Conservation (phyloP, 2,329 filamentous ascomycete species). For the Pestalotiopsis sp. region DNA sequence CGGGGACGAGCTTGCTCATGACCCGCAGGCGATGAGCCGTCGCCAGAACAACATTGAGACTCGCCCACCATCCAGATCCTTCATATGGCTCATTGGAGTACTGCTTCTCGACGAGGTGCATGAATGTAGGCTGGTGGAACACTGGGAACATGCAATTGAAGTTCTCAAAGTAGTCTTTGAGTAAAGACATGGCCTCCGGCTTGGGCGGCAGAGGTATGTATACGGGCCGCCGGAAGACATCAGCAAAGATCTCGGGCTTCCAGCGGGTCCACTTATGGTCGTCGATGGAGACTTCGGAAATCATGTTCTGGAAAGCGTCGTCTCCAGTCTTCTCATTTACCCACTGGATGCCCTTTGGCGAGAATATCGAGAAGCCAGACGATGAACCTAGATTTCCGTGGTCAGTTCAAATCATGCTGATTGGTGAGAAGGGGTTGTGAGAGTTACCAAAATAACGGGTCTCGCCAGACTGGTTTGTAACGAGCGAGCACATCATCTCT, state of each 20-base stretch:
- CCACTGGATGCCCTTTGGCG: slow-evolving; percentile 96
- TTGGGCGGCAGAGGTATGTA: slow-evolving; percentile 84
- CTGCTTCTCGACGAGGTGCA: slow-evolving; percentile 93
- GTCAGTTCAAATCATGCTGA: not conserved
- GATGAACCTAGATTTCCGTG: slow-evolving; percentile 68
- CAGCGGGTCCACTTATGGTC: slow-evolving; percentile 96
- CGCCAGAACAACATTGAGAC: slow-evolving; percentile 89
- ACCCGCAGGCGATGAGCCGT: slow-evolving; percentile 89
- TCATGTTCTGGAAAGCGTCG: slow-evolving; percentile 91
- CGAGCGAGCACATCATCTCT: slow-evolving; percentile 98
- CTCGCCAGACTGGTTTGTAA: slow-evolving; percentile 93
- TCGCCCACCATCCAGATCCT: slow-evolving; percentile 98
- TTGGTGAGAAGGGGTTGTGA: slow-evolving; percentile 20
- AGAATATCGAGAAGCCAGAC: slow-evolving; percentile 98
- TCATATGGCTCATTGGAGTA: slow-evolving; percentile 92
- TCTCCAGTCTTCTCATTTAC: slow-evolving; percentile 98
- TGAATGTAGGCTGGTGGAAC: slow-evolving; percentile 97
- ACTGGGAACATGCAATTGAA: slow-evolving; percentile 99
- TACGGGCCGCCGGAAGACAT: slow-evolving; percentile 82
- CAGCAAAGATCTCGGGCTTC: slow-evolving; percentile 96
- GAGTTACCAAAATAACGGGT: slow-evolving; percentile 85
- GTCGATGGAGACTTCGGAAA: slow-evolving; percentile 84
- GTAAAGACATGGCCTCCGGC: slow-evolving; percentile 80
- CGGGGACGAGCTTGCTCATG: slow-evolving; percentile 89
- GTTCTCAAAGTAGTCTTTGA: slow-evolving; percentile 95